A percentile compares a stretch with the other conserved stretches of the same genome.
Conservation (phyloP, 352 stramenopile genomes). For the Pythium biforme region DNA sequence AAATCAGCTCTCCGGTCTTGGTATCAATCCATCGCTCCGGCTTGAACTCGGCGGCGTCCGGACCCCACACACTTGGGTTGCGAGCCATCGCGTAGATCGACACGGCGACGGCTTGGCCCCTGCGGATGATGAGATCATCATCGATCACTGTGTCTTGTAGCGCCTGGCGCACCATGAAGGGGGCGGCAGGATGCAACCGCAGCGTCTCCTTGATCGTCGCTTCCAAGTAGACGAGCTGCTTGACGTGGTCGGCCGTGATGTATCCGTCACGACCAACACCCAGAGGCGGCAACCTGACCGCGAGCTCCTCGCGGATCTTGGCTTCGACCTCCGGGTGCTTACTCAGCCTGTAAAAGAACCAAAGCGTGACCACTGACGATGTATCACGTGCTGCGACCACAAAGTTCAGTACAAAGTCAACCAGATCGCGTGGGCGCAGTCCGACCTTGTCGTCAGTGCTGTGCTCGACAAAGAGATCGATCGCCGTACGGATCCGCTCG, state of each 20-base stretch:
- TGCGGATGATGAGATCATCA: conserved; percentile 24
- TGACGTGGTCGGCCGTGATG: conserved; percentile 12
- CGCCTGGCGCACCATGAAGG: conserved; percentile 57
- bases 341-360: conserved; percentile 66
- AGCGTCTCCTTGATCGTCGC: conserved; percentile 61
- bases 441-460: conserved; percentile 5
- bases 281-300: not conserved
- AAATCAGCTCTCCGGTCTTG: conserved; percentile 7
- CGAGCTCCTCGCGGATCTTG: conserved; percentile 47
- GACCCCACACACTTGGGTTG: conserved; percentile 19
- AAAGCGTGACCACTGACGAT: conserved; percentile 62
- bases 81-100: conserved; percentile 37
- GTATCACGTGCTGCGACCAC: conserved; percentile 72
- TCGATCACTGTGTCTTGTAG: conserved; percentile 53
- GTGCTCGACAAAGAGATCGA: conserved; percentile 10
- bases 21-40: conserved; percentile 45
- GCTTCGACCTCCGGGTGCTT: conserved; percentile 50
- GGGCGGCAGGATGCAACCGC: conserved; percentile 56
- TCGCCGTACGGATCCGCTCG: not conserved
- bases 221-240: conserved; percentile 50
- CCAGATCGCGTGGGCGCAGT: not conserved
- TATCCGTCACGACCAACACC: conserved; percentile 8
- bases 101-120: conserved; percentile 27
- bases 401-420: conserved; percentile 63
- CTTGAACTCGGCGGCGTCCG: conserved; percentile 12